Evolutionary conservation across 78 protist genomes (phyloP).

Genomic region (Protostelium mycophagum): DNA sequence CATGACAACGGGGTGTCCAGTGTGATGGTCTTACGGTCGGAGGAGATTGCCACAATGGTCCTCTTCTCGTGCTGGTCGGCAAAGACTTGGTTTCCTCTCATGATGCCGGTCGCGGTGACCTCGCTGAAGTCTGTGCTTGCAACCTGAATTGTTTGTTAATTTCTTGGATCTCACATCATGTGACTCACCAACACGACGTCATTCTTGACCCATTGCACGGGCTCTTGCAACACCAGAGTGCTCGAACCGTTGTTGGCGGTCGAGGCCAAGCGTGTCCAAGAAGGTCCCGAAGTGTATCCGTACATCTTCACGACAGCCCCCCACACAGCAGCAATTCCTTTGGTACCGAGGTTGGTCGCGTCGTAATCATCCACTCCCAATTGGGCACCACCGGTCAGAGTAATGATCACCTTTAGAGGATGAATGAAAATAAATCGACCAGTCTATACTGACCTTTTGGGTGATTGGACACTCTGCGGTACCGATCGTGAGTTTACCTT

Average conservation of each 20-base stretch:
- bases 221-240: not conserved
- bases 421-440: not conserved
- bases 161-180: no score
- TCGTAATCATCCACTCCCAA: not conserved
- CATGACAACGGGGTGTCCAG: not conserved
- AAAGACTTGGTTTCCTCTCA: not conserved
- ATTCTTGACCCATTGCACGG: not conserved
- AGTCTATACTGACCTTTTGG: not conserved
- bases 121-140: not conserved
- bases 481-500: not conserved
- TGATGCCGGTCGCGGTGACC: not conserved
- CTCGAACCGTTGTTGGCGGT: not conserved
- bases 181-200: not conserved
- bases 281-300: not conserved
- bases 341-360: not conserved
- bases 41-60: not conserved
- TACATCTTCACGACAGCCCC: not conserved
- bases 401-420: not conserved
- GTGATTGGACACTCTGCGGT: not conserved
- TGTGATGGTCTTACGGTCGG: constrained; percentile 1
- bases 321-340: not conserved
- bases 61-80: not conserved
- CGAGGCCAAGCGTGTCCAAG: not conserved
- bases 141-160: no score
- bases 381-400: not conserved